Percentiles rank a stretch among this genome's conserved stretches.
phyloP scores from a whole-genome alignment of 2,329 filamentous ascomycete species.

The Sporothrix pseudoabietina region DNA sequence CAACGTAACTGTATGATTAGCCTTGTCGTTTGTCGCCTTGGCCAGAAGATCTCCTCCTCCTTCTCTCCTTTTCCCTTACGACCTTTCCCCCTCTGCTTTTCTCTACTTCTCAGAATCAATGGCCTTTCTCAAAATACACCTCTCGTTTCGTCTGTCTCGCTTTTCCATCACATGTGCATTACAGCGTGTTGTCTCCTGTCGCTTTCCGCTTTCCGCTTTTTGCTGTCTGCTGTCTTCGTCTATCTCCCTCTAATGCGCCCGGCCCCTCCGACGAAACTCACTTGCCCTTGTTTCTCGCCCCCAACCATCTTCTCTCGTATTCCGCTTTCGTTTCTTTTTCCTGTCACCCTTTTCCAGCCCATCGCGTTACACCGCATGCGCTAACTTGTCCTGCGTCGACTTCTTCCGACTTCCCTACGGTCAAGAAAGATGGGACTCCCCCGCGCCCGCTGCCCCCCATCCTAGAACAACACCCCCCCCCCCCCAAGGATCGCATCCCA shows the following conservation, averaged over 20 bases:
- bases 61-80: not conserved
- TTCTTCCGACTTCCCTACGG: constrained; percentile 12
- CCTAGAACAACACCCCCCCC: not conserved
- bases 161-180: constrained; percentile 5
- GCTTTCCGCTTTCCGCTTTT: not conserved
- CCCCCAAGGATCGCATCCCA: not conserved
- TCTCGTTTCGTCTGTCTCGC: not conserved
- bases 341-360: not conserved
- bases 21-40: not conserved
- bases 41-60: not conserved
- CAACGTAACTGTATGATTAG: not conserved
- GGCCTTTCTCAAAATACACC: not conserved
- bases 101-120: not conserved
- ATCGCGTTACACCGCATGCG: constrained; percentile 19
- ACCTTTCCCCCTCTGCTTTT: not conserved
- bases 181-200: not conserved
- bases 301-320: constrained; percentile 14
- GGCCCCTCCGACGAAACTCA: not conserved
- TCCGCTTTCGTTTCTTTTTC: constrained; percentile 8
- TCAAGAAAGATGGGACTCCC: constrained; percentile 1
- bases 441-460: constrained; percentile 1
- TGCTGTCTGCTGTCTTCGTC: not conserved
- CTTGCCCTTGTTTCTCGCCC: not conserved
- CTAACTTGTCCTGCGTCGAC: constrained; percentile 13
- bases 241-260: not conserved